Conservation (phyloP, 2,329 filamentous ascomycete species). For the Beauveria asiatica region DNA sequence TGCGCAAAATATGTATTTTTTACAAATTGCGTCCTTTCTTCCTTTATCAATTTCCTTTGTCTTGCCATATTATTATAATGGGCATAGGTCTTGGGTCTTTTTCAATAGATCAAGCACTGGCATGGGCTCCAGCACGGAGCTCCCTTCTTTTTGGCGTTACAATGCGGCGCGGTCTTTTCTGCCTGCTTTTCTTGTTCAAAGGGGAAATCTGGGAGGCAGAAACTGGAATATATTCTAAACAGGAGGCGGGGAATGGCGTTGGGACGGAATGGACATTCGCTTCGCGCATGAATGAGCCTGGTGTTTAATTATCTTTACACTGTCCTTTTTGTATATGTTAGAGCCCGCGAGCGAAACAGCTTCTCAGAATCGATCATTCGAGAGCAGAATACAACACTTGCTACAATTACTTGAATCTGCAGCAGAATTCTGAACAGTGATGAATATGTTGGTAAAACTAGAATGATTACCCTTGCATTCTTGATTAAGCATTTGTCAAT, state of each 20-base stretch:
- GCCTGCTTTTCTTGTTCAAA: not conserved
- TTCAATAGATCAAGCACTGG: not conserved
- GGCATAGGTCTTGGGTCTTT: not conserved
- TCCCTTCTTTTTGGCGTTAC: not conserved
- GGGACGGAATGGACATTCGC: slow-evolving; percentile 8
- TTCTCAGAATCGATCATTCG: not conserved
- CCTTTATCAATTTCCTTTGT: not conserved
- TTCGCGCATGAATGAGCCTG: slow-evolving; percentile 9
- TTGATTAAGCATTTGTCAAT: no score
- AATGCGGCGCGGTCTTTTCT: not conserved
- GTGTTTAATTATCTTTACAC: not conserved
- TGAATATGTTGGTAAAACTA: no score
- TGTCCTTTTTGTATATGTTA: slow-evolving; percentile 8
- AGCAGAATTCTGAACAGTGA: no score
- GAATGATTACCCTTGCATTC: no score
- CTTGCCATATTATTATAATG: not conserved
- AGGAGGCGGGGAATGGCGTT: not conserved
- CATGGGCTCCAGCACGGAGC: not conserved
- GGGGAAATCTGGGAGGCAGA: not conserved
- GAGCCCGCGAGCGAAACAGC: not conserved
- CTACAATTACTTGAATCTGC: not conserved
- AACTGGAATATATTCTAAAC: not conserved
- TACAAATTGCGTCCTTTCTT: slow-evolving; percentile 10
- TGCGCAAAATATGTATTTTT: not conserved
- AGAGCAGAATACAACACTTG: slow-evolving; percentile 4